Conservation (phyloP, 1,284 basidiomycete genomes). For the Mrakiaceae sp. region DNA sequence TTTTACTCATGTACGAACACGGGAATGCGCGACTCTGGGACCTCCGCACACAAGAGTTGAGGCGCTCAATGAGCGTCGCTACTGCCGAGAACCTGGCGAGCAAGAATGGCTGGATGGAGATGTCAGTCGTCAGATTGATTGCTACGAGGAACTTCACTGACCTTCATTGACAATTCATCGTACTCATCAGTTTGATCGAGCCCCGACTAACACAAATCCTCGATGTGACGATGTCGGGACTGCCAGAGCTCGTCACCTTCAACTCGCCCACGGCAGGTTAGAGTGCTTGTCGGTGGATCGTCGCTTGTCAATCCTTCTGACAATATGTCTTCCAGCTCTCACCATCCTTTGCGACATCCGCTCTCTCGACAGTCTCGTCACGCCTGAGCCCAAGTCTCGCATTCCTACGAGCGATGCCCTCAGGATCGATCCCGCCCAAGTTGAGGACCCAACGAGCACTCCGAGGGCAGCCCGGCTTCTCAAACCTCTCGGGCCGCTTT, state of each 20-base stretch:
- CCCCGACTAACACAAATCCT: background rate
- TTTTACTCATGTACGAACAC: slow-evolving; percentile 67
- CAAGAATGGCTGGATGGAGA: slow-evolving; percentile 57
- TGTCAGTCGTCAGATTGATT: slow-evolving; percentile 40
- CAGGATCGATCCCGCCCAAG: slow-evolving; percentile 20
- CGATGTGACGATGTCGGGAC: background rate
- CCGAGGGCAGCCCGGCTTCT: slow-evolving; percentile 21
- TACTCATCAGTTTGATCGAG: background rate
- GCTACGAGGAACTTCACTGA: background rate
- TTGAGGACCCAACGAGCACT: slow-evolving; percentile 14
- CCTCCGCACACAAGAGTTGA: slow-evolving; percentile 67
- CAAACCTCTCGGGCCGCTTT: slow-evolving; percentile 23
- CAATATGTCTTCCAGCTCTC: slow-evolving; percentile 13
- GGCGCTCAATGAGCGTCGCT: slow-evolving; percentile 64
- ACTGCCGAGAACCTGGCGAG: slow-evolving; percentile 64
- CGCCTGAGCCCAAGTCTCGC: slow-evolving; percentile 18
- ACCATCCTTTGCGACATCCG: slow-evolving; percentile 19
- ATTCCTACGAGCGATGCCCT: slow-evolving; percentile 24
- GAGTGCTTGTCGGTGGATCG: background rate
- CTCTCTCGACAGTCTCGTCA: slow-evolving; percentile 5
- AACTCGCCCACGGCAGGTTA: slow-evolving; percentile 1
- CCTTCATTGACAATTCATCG: background rate
- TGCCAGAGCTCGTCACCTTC: background rate
- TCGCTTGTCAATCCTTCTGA: background rate
- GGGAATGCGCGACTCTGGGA: slow-evolving; percentile 79